Evolutionary conservation across 495 filamentous ascomycete species (phyloP).

Genomic region (Tricharina praecox): DNA sequence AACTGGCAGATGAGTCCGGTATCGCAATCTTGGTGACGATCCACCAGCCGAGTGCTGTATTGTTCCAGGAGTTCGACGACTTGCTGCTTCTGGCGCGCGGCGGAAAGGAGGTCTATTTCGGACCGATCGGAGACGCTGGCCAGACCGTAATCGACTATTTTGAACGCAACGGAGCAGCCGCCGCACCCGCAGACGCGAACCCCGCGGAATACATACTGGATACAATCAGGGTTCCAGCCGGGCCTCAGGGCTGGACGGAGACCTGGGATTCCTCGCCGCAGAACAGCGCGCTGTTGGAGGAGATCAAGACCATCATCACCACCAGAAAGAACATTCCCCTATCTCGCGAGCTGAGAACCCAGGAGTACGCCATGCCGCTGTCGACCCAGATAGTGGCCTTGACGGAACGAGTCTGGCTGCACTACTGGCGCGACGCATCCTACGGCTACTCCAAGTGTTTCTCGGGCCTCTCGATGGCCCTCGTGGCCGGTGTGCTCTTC

Average conservation of each 20-base stretch:
- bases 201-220: constrained; percentile 27
- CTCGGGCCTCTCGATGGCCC: constrained; percentile 47
- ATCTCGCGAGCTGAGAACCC: constrained; percentile 15
- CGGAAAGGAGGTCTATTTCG: constrained; percentile 60
- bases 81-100: constrained; percentile 53
- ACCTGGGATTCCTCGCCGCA: constrained; percentile 51
- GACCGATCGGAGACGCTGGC: constrained; percentile 49
- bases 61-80: constrained; percentile 63
- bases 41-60: constrained; percentile 57
- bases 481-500: constrained; percentile 28
- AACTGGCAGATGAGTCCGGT: constrained; percentile 51
- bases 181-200: constrained; percentile 36
- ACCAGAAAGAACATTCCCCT: constrained; percentile 36
- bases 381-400: constrained; percentile 42
- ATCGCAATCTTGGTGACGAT: constrained; percentile 71
- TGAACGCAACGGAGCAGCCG: constrained; percentile 32
- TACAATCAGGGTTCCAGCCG: constrained; percentile 36
- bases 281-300: constrained; percentile 34
- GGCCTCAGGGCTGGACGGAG: constrained; percentile 47
- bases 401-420: constrained; percentile 46
- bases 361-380: constrained; percentile 45
- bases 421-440: constrained; percentile 54
- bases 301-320: constrained; percentile 44
- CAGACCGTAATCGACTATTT: constrained; percentile 25
- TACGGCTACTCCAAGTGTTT: constrained; percentile 66